Base-by-base conservation (phyloP, 208 protist species). In the Histomonas meleagridis region DNA sequence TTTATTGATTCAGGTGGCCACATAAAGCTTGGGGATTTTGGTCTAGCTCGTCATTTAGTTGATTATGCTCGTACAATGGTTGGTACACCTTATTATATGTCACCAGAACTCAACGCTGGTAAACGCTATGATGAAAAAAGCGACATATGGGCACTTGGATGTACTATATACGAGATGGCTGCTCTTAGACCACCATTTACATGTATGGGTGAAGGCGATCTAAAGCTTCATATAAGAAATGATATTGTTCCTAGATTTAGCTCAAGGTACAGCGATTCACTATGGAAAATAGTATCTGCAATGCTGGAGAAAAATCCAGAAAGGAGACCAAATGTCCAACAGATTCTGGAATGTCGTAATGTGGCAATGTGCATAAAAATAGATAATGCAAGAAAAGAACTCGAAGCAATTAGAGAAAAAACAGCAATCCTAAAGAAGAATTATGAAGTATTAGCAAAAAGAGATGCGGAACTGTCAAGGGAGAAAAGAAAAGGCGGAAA, bases 21-120 rank as follows among this genome's bases (percentile, higher is more conserved):
- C 26, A 49, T 94, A 43, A 95, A 95, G 69, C 70, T 95, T 16
- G 94, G 94, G 26, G 94, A 95, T 60, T 94, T 95, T n/a, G 94
- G 94, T 5, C 92, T 95, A 38, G 94, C 86, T 32, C 57, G 94
- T 46, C n/a, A 91, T 32, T 69, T 95, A 5, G 53, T 32, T 21
- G 49, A n/a, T 32, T 49, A 72, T 12, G 94, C 94, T 23, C 26
- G 28, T 49, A 94, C 93, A 16, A 86, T 90, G 21, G 93, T 94
- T 9, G 94, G 94, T 9, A 95, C 94, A 32, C 94, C 94, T 14
- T 91, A 92, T n/a, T 95, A 95, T 90, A 95, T 95, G 93, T 93
- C 93, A 28, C 94, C 94, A 28, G 94, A 95, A 78, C 90, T 86
- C 32, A 86, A 51, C 18, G 46, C 40, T 18, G 40, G 46, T 10